Conservation (phyloP, 495 filamentous ascomycete genomes). For the Talaromyces proteolyticus region DNA sequence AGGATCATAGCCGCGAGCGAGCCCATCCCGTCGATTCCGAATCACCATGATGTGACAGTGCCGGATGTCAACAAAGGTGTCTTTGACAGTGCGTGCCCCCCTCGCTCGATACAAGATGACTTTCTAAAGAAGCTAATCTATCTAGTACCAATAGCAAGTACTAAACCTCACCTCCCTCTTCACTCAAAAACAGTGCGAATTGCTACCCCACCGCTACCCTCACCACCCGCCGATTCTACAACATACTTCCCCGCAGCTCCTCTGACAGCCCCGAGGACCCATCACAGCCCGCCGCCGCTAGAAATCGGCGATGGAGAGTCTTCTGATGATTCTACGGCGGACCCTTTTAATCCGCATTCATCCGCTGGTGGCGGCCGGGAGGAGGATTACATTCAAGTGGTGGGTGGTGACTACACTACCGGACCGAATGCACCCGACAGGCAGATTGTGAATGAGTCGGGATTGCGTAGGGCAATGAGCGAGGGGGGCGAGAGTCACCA, state of each 20-base stretch:
- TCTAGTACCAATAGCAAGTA: neutral
- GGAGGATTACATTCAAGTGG: neutral
- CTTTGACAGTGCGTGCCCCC: neutral
- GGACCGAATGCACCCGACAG: neutral
- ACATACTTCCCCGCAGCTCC: constrained; percentile 6
- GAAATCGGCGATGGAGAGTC: constrained; percentile 5
- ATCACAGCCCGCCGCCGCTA: neutral
- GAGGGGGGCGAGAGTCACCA: neutral
- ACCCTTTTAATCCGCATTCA: constrained; percentile 11
- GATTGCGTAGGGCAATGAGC: too few species aligned
- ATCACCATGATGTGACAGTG: too few species aligned
- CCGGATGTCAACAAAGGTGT: neutral
- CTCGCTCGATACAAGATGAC: too few species aligned
- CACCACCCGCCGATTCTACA: neutral
- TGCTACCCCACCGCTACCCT: constrained; percentile 7
- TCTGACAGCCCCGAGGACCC: neutral
- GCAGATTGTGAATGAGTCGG: too few species aligned
- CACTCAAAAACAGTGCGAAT: constrained; percentile 8
- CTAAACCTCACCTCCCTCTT: neutral
- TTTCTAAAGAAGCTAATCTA: too few species aligned
- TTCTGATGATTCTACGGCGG: constrained; percentile 8
- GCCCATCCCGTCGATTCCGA: constrained; percentile 19
- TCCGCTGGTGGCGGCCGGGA: neutral
- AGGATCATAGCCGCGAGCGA: constrained; percentile 15
- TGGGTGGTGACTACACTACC: neutral